Evolutionary conservation across 139 green algal species (phyloP).

Genomic region (Haematococcus lacustris): DNA sequence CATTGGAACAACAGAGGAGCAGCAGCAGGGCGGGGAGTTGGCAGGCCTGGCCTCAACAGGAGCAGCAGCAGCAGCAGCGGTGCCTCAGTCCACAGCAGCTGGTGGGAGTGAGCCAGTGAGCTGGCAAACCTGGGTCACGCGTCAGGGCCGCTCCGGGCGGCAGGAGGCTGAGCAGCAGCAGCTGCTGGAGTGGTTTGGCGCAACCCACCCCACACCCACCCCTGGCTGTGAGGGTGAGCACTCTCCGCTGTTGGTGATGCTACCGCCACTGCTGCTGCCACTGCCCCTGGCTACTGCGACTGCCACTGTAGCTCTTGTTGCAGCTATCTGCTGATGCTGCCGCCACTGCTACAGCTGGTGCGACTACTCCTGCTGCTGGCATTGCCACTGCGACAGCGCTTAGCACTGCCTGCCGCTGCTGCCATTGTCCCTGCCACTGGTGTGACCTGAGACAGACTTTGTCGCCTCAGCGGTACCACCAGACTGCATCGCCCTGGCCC

Average conservation of each 20-base stretch:
- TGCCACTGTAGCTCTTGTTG: not conserved
- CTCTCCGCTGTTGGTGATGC: not conserved
- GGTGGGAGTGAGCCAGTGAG: not conserved
- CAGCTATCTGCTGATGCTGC: not conserved
- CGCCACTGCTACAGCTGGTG: not conserved
- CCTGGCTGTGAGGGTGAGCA: not conserved
- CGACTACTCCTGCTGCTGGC: not conserved
- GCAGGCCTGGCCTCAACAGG: constrained; percentile 3
- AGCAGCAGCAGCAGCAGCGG: constrained; percentile 7
- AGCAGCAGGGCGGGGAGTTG: not conserved
- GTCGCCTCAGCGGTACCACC: too few relatives aligned
- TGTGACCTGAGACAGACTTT: too few relatives aligned
- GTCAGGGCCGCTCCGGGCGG: constrained; percentile 18
- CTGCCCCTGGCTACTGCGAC: not conserved
- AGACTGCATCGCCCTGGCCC: too few relatives aligned
- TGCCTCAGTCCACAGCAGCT: constrained; percentile 6
- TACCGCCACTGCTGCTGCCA: not conserved
- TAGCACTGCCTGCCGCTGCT: too few relatives aligned
- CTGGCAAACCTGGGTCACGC: constrained; percentile 32
- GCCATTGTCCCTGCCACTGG: too few relatives aligned
- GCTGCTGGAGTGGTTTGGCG: constrained; percentile 54
- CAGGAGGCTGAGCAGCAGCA: constrained; percentile 19
- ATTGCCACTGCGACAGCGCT: not conserved
- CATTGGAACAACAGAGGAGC: constrained; percentile 1
- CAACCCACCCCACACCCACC: constrained; percentile 9